phyloP scores from a whole-genome alignment of 805 yeast genomes.

The Yamadazyma olivae region DNA sequence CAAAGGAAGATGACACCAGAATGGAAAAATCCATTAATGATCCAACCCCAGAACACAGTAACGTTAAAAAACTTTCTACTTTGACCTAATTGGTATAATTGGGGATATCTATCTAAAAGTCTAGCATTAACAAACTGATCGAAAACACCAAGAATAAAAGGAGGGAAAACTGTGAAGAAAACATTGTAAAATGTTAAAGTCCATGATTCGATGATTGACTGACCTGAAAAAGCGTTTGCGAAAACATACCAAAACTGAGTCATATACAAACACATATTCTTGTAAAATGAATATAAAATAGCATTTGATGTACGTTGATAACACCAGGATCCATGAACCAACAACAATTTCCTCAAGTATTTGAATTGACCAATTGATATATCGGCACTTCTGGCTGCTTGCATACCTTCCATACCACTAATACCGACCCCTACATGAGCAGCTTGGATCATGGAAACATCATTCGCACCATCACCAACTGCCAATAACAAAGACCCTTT shows the following conservation, averaged over 20 bases:
- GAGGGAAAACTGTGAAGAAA: slow-evolving; percentile 90
- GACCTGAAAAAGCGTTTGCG: slow-evolving; percentile 89
- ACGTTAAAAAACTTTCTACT: slow-evolving; percentile 85
- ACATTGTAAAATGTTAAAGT: slow-evolving; percentile 94
- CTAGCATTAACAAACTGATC: slow-evolving; percentile 95
- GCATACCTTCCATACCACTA: slow-evolving; percentile 99
- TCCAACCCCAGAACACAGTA: slow-evolving; percentile 96
- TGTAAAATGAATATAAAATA: slow-evolving; percentile 91
- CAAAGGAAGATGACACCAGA: slow-evolving; percentile 81
- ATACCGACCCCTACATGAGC: slow-evolving; percentile 99
- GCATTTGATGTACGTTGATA: slow-evolving; percentile 93
- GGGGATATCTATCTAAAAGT: slow-evolving; percentile 87
- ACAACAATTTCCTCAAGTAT: slow-evolving; percentile 72
- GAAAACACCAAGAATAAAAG: slow-evolving; percentile 92
- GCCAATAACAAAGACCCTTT: slow-evolving; percentile 77
- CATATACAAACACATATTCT: slow-evolving; percentile 93
- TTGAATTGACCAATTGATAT: slow-evolving; percentile 95
- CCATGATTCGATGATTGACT: slow-evolving; percentile 96
- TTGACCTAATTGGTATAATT: slow-evolving; percentile 88
- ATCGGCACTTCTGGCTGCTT: slow-evolving; percentile 98
- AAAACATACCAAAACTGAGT: slow-evolving; percentile 98
- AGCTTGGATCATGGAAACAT: slow-evolving; percentile 98
- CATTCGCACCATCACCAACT: slow-evolving; percentile 99
- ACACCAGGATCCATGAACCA: slow-evolving; percentile 98
- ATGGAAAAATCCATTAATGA: slow-evolving; percentile 91